Evolutionary conservation across 208 protist species (phyloP), one percentile per base, ranked within the genome.

Genomic region (Jaenimonas drosophilae): DNA sequence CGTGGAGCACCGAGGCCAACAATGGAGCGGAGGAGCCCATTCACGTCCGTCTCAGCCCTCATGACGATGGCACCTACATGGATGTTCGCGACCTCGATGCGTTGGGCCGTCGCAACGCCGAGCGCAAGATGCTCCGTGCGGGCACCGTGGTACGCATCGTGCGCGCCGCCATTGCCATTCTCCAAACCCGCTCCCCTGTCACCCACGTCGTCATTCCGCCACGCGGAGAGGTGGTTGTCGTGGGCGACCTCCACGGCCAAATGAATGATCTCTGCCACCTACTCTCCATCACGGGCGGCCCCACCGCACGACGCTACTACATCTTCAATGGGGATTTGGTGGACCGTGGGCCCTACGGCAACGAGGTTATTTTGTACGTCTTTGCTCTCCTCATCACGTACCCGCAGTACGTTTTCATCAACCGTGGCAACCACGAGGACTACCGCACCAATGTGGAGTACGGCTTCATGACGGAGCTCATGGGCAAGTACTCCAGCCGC

Each of bases 241-340:
- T 93, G 29, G 88, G 88, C 25, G 88, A 95, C 56, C 43, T 93
- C 14, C 83, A 95, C 48, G 88, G 88, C 0, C 85, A 94, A 49
- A 64, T 95, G 63, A 88, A 91, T 37, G 85, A 92, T 40, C 44
- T 95, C 4, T 42, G 74, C 38, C 67, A 89, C 49, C 59, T 88
- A 21, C 46, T 94, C 25, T 41, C 51, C 32, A 41, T 82, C 29
- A 72, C 65, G 50, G 82, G 81, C 9, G n/a, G 51, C 6, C 76
- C 82, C n/a, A 64, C 52, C 3, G 59, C 67, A 7, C 53, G 62
- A 12, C 69, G 74, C 5, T 77, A 57, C 59, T 98, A 78, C 45
- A 67, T 99, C 12, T 99, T 99, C 70, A 90, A 99, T 24, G 98
- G 97, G 25, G 97, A 99, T 60, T 99, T 99, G 65, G 96, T 99